Conservation (phyloP, 2,329 filamentous ascomycete species). For the Alternaria consortialis region DNA sequence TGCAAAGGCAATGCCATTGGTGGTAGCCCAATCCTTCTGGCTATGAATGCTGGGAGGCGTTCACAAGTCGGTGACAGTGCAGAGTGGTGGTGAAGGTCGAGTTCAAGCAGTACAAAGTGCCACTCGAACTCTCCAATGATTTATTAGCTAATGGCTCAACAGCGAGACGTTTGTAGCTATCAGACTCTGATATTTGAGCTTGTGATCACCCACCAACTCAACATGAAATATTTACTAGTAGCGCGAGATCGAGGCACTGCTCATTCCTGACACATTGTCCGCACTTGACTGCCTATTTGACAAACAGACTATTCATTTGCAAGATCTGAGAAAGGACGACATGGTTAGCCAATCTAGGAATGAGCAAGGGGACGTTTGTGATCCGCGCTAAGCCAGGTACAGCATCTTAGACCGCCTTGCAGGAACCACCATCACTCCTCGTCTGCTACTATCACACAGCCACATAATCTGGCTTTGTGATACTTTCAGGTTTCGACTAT, state of each 20-base stretch:
- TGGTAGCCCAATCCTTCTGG: background rate
- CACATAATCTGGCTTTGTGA: background rate
- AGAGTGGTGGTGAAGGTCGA: background rate
- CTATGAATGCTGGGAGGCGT: background rate
- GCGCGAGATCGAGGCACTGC: background rate
- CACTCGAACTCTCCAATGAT: background rate
- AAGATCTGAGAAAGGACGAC: background rate
- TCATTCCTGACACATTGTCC: background rate
- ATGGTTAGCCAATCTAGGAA: background rate
- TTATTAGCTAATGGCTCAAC: background rate
- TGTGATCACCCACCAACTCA: background rate
- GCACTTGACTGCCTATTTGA: background rate
- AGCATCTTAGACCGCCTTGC: constrained; percentile 3
- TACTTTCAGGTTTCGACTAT: too few species aligned
- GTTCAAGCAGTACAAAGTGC: background rate
- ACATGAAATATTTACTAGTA: background rate
- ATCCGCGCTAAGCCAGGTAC: constrained; percentile 8
- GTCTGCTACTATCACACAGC: background rate
- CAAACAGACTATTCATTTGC: background rate
- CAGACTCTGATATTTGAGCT: background rate
- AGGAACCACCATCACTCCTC: background rate
- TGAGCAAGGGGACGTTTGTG: constrained; percentile 2
- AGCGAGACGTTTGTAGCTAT: background rate
- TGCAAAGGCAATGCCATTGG: background rate
- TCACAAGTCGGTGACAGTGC: background rate